Conservation (phyloP, 2,329 filamentous ascomycete genomes). For the Corynespora cassiicola region DNA sequence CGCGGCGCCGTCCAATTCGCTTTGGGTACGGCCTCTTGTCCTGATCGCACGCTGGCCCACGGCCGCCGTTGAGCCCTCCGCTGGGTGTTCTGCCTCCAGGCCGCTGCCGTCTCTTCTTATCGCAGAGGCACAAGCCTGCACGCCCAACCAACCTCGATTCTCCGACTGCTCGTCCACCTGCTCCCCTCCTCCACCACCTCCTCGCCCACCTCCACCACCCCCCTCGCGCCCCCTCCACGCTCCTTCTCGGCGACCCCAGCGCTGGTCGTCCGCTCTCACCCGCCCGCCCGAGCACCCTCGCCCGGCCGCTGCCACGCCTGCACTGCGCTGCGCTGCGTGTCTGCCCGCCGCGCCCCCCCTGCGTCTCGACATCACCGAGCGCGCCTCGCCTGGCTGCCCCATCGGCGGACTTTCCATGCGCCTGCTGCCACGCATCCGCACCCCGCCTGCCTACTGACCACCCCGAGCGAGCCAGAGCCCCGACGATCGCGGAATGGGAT, state of each 20-base stretch:
- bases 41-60: constrained; percentile 27
- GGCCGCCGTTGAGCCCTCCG: constrained; percentile 27
- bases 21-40: constrained; percentile 49
- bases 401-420: constrained; percentile 5
- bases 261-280: constrained; percentile 17
- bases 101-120: constrained; percentile 22
- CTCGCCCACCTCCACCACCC: constrained; percentile 11
- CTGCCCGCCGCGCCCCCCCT: constrained; percentile 18
- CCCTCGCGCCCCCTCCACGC: constrained; percentile 19
- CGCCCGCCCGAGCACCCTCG: constrained; percentile 14
- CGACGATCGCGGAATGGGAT: constrained; percentile 62
- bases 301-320: constrained; percentile 11
- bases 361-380: constrained; percentile 19
- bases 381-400: constrained; percentile 8
- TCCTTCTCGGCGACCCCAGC: constrained; percentile 10
- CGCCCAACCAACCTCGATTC: no score
- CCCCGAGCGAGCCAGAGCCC: constrained; percentile 11
- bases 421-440: constrained; percentile 9
- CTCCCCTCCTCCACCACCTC: constrained; percentile 12
- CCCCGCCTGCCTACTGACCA: constrained; percentile 6
- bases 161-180: constrained; percentile 17
- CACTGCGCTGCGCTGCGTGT: constrained; percentile 2
- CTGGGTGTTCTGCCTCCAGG: constrained; percentile 10
- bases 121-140: constrained; percentile 20
- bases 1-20: constrained; percentile 51